Conservation (phyloP, 1,139 yeast species). For the Candida sojae region DNA sequence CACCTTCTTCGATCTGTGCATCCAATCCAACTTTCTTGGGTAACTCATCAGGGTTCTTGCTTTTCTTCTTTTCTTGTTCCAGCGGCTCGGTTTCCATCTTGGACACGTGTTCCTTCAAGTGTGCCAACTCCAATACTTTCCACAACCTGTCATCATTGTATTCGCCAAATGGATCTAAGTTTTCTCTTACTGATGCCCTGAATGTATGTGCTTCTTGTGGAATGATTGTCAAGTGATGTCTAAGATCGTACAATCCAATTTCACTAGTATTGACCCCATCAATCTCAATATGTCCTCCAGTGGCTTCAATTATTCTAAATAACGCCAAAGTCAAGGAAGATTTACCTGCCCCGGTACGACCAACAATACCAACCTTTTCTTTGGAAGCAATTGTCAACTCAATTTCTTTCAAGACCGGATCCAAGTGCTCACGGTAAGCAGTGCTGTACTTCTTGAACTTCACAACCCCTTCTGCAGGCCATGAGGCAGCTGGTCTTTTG, state of each 20-base stretch:
- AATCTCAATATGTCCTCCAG: slow-evolving; percentile 33
- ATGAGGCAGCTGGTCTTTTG: slow-evolving; percentile 23
- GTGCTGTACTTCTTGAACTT: slow-evolving; percentile 31
- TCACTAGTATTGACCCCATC: slow-evolving; percentile 52
- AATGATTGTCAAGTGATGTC: slow-evolving; percentile 60
- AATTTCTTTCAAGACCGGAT: slow-evolving; percentile 30
- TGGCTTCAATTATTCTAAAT: slow-evolving; percentile 35
- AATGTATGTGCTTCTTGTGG: slow-evolving; percentile 76
- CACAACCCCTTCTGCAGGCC: slow-evolving; percentile 33
- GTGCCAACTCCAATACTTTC: slow-evolving; percentile 55
- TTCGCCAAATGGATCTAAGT: slow-evolving; percentile 59
- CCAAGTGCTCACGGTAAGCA: slow-evolving; percentile 33
- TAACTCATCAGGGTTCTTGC: slow-evolving; percentile 28
- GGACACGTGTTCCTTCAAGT: slow-evolving; percentile 49
- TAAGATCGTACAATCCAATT: slow-evolving; percentile 51
- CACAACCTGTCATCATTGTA: slow-evolving; percentile 55
- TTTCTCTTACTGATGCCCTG: slow-evolving; percentile 61
- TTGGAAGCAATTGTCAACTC: slow-evolving; percentile 25
- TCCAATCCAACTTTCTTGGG: slow-evolving; percentile 32
- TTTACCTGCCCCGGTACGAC: slow-evolving; percentile 42
- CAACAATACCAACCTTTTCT: slow-evolving; percentile 39
- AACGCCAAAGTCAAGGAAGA: slow-evolving; percentile 34
- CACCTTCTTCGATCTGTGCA: slow-evolving; percentile 62
- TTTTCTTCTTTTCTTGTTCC: slow-evolving; percentile 17
- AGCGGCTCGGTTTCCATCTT: slow-evolving; percentile 25